Conservation (phyloP, 331 rosid species). For the Quercus phellos region DNA sequence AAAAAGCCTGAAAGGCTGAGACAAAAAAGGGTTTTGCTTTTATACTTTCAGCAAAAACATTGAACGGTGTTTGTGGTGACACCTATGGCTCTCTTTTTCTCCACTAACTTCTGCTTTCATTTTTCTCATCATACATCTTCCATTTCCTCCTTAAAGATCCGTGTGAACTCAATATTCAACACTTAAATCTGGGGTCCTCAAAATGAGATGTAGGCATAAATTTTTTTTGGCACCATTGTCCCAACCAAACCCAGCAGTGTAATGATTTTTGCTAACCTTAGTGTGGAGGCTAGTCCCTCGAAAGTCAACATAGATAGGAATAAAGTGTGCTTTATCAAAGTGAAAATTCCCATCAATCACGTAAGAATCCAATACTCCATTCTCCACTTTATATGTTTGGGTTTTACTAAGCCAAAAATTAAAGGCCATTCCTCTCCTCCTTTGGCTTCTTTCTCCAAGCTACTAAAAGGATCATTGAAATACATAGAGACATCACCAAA, state of each 20-base stretch:
- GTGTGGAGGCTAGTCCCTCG: slow-evolving; percentile 29
- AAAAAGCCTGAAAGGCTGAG: background rate
- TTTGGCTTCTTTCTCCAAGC: background rate
- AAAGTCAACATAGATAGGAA: slow-evolving; percentile 22
- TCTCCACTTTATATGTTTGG: background rate
- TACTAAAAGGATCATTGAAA: background rate
- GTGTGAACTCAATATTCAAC: background rate
- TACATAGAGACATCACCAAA: background rate
- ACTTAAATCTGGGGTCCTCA: slow-evolving; percentile 6
- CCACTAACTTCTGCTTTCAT: background rate
- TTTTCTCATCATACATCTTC: background rate
- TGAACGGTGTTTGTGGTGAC: slow-evolving; percentile 4
- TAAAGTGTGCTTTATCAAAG: slow-evolving; percentile 19
- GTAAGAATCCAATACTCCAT: slow-evolving; percentile 40
- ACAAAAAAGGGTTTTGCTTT: background rate
- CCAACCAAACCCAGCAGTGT: background rate
- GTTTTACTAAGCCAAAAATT: no score
- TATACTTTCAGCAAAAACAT: background rate
- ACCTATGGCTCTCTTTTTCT: background rate
- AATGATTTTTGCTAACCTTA: slow-evolving; percentile 39
- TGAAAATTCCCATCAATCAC: slow-evolving; percentile 27
- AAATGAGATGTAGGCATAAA: no score
- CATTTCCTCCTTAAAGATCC: background rate
- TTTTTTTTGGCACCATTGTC: background rate
- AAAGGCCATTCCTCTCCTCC: background rate